Percentiles rank a stretch among this genome's conserved stretches.
Conservation (phyloP, 2,329 filamentous ascomycete genomes). For the Scedosporium apiospermum region DNA sequence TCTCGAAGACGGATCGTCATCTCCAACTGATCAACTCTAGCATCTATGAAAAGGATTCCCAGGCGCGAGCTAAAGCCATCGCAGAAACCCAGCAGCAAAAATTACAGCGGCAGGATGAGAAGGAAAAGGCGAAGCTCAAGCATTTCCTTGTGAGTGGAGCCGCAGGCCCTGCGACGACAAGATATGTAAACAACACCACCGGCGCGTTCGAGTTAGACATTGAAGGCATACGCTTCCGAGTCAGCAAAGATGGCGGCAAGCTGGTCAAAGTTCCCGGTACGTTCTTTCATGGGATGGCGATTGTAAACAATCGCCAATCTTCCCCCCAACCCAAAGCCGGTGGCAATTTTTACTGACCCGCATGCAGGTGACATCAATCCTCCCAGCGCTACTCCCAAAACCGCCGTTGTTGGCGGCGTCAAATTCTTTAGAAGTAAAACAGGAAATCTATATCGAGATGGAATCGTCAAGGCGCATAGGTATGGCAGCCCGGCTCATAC, state of each 20-base stretch:
- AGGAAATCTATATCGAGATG: conserved; percentile 74
- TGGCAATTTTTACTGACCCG: conserved; percentile 5
- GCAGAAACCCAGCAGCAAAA: conserved; percentile 57
- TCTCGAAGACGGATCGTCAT: conserved; percentile 66
- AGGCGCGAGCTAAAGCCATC: conserved; percentile 60
- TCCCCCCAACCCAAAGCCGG: conserved; percentile 11
- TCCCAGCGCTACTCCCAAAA: conserved; percentile 56
- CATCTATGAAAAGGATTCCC: conserved; percentile 65
- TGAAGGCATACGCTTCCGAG: conserved; percentile 63
- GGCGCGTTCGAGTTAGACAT: conserved; percentile 26
- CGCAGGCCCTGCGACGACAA: conserved; percentile 10
- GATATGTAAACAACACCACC: conserved; percentile 21
- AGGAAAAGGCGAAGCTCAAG: conserved; percentile 49
- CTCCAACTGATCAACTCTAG: conserved; percentile 75
- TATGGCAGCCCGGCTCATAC: conserved; percentile 34
- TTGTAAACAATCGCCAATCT: neutral
- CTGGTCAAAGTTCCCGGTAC: conserved; percentile 64
- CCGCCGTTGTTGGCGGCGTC: conserved; percentile 62
- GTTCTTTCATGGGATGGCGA: conserved; percentile 20
- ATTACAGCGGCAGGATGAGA: conserved; percentile 40
- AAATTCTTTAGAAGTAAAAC: conserved; percentile 79
- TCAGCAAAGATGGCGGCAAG: conserved; percentile 73
- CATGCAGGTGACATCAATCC: conserved; percentile 5
- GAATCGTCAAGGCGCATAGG: conserved; percentile 67
- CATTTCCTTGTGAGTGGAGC: conserved; percentile 16